Evolutionary conservation across 208 protist genomes (phyloP).

Genomic region (Leishmania turanica): DNA sequence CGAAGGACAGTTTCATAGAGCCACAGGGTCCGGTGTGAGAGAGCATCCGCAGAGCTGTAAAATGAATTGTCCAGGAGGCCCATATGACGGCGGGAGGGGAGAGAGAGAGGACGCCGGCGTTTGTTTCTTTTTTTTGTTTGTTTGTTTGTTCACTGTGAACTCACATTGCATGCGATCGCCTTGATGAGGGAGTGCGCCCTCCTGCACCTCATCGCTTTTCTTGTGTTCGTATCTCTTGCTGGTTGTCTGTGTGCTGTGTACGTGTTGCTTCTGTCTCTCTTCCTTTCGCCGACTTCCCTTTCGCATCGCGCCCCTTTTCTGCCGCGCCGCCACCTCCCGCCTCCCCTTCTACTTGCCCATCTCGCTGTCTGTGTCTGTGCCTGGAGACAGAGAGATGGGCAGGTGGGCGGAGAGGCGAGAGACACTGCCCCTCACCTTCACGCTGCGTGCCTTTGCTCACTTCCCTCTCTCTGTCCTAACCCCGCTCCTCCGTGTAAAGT

Average conservation of each 20-base stretch:
- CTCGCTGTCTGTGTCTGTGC: background rate
- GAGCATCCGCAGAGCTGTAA: background rate
- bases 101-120: background rate
- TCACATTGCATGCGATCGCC: background rate
- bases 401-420: background rate
- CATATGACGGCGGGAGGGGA: background rate
- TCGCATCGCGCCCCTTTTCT: background rate
- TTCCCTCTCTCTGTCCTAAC: background rate
- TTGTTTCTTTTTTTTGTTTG: background rate
- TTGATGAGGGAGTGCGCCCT: background rate
- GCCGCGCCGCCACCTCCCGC: no score
- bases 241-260: background rate
- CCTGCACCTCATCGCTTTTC: background rate
- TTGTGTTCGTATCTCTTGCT: background rate
- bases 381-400: background rate
- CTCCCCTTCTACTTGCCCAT: background rate
- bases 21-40: background rate
- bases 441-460: background rate
- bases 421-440: background rate
- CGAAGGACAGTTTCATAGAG: background rate
- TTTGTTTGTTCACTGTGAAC: no score
- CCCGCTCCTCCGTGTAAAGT: no score
- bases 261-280: background rate
- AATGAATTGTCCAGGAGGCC: background rate
- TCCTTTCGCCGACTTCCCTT: no score